A percentile compares a stretch with the other conserved stretches of the same genome.
Conservation (phyloP, 2,329 filamentous ascomycete genomes). For the Botryotinia globosa region DNA sequence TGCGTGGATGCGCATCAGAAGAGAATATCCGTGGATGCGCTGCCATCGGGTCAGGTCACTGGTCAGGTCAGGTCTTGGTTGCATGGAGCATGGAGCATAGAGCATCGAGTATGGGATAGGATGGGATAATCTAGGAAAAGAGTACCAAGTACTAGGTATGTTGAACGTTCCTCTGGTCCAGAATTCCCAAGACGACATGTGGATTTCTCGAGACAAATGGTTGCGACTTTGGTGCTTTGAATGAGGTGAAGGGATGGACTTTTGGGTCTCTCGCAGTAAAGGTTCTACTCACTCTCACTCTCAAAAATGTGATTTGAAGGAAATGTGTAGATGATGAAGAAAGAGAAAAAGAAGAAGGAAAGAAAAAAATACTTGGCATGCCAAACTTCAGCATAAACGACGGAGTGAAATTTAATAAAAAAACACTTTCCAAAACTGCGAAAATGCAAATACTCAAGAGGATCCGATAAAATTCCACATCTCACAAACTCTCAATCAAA, state of each 20-base stretch:
- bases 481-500: background rate
- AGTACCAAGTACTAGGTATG: background rate
- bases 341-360: background rate
- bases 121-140: background rate
- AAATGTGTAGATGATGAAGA: background rate
- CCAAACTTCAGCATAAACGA: background rate
- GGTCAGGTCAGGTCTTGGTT: no score
- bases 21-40: background rate
- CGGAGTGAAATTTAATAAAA: no score
- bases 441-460: background rate
- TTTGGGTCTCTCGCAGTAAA: background rate
- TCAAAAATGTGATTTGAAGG: background rate
- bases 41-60: background rate
- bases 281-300: background rate
- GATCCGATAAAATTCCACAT: background rate
- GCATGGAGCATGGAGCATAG: background rate
- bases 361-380: background rate
- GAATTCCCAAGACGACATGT: accelerated
- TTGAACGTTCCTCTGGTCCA: background rate
- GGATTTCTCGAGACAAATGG: background rate
- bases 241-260: background rate
- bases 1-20: background rate
- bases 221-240: background rate
- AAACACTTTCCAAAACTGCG: background rate
- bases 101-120: no score